Evolutionary conservation across 2,329 filamentous ascomycete species (phyloP), one percentile per base, ranked within the genome.

Genomic region (Cercospora sesami): DNA sequence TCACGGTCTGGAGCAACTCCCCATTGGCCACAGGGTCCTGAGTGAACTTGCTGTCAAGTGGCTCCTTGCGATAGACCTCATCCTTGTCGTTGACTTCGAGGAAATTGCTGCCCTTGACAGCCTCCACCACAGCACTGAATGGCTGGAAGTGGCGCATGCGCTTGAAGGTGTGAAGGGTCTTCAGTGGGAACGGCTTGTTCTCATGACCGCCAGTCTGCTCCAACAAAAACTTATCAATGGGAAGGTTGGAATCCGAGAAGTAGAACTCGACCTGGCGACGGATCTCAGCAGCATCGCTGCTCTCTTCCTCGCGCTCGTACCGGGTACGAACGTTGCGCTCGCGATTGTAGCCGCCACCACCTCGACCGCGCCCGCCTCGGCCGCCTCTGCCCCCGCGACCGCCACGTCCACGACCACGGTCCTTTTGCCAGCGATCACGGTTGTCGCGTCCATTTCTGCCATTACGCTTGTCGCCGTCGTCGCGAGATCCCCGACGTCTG

Each of bases 91-190:
- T 85, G 64, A 98, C 81, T 6, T 91, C 87, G 60, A 99, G 85
- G 68, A 89, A 81, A 31, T 86, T 85, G 82, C 92, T 95, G 23
- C 91, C 87, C 80, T 90, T 91, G 63, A 98, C 87, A 39, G 95
- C 94, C 63, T 89, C 88, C 69, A 97, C 89, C 53, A 99, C 87
- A 66, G 91, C 90, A 65, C 87, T 89, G 83, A 93, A 94, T 51
- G 93, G 92, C 82, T 95, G 89, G 87, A 98, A 99, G 75, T 90
- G 91, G 73, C 89, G 90, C 96, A 99, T 99, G 79, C 96, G 93
- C 83, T 94, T 94, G 86, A 99, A 99, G 62, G 84, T 89, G 84
- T 90, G 88, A 73, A 99, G 88, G 69, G 89, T 86, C 76, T 89
- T 89, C 73, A 99, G 84, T 23, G 89, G 84, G 42, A 99, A 89